These are phyloP conservation scores for Verticillium albo-atrum DNA, from an alignment of 2,329 filamentous ascomycete species.

Conservation along the genomic window DNA sequence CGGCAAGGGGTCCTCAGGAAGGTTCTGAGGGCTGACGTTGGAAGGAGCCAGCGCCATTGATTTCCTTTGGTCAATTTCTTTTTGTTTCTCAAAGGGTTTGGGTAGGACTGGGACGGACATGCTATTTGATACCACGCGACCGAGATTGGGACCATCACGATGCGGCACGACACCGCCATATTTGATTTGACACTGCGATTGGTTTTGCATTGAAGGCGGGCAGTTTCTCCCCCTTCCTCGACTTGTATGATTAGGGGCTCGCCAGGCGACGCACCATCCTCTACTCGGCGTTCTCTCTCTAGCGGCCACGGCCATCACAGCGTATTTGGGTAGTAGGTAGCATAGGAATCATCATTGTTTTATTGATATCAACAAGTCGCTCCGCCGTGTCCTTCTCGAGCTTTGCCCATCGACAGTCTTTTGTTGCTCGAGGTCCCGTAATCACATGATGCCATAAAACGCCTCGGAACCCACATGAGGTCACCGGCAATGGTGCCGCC, in stretches of 20 bases:
- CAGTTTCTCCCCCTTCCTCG: neutral
- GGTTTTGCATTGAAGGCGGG: neutral
- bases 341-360: neutral
- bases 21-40: neutral
- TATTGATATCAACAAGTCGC: neutral
- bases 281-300: neutral
- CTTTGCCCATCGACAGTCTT: neutral
- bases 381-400: neutral
- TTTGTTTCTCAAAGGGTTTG: neutral
- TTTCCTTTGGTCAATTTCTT: neutral
- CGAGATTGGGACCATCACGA: neutral
- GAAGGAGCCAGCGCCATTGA: neutral
- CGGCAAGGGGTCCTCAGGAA: constrained; percentile 27
- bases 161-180: neutral
- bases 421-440: neutral
- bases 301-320: neutral
- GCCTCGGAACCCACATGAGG: no score
- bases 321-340: neutral
- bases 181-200: no score
- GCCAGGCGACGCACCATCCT: neutral
- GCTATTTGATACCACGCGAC: neutral
- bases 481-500: no score
- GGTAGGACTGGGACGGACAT: neutral
- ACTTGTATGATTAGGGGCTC: neutral
- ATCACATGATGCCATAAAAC: no score